Evolutionary conservation across 2,329 filamentous ascomycete species (phyloP), one percentile per base, ranked within the genome.

Genomic region (Nemania bipapillata): DNA sequence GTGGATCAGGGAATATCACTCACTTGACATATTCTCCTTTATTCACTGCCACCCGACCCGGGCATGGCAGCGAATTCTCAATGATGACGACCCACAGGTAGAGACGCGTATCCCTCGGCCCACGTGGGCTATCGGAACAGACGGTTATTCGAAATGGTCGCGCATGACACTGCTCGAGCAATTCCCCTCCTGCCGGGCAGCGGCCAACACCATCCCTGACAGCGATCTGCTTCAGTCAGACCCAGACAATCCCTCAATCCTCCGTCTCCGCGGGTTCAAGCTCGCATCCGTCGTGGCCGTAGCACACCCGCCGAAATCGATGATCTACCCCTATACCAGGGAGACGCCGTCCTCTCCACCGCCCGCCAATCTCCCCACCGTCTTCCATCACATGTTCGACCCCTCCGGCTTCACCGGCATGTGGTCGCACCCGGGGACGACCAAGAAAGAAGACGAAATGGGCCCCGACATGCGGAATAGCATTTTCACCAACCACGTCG

Each of bases 31-130:
- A 3, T 49, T 49, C 5, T 49, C 45, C 2, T 49, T 11, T 12
- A 49, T 49, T 15, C 45, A 49, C 20, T 5, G 6, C 8, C 6
- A 49, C 20, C 20, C 45, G 45, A 20, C 20, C 20, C 56, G 56
- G 4, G 20, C 56, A 3, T 59, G 56, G 56, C 56, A 40, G 30
- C 45, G 42, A 24, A 59, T 60, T 42, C 32, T 2, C 35, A 37
- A 17, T 8, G 28, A 49, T 28, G n/a, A n/a, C n/a, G n/a, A n/a
- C n/a, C n/a, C n/a, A n/a, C 32, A 32, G 4, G 20, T 2, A n/a
- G 4, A 28, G 1, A 4, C 24, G 11, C 6, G 2, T 2, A 6
- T 3, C 2, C 22, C 45, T n/a, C 20, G 12, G 4, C 45, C 45
- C 5, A 49, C 45, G 2, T 57, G 57, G 45, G 20, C 22, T 17